phyloP scores from a whole-genome alignment of 176 grass and related monocot species.

The Phragmites australis region DNA sequence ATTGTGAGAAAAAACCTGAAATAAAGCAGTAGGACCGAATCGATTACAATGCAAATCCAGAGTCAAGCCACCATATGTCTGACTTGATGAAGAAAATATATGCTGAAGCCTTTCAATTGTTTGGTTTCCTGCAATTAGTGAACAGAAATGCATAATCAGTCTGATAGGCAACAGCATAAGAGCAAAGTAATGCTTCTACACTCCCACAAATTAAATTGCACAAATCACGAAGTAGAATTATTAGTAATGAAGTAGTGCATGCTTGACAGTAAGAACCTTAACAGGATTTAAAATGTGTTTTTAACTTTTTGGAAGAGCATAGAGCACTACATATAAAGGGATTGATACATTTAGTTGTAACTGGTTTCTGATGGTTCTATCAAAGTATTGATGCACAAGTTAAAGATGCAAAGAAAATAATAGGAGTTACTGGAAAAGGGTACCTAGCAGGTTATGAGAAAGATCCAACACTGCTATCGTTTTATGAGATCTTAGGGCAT shows the following conservation, averaged over 20 bases:
- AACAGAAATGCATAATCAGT: slow-evolving; percentile 32
- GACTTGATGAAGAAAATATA: slow-evolving; percentile 81
- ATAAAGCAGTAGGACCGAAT: slow-evolving; percentile 95
- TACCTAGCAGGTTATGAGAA: slow-evolving; percentile 97
- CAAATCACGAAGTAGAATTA: background rate
- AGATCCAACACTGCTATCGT: slow-evolving; percentile 86
- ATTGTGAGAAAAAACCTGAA: slow-evolving; percentile 64
- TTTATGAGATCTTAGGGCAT: slow-evolving; percentile 83
- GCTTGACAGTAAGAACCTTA: background rate
- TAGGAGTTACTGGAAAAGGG: slow-evolving; percentile 3
- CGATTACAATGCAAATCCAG: slow-evolving; percentile 91
- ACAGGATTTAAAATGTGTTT: background rate
- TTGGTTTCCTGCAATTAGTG: slow-evolving; percentile 68
- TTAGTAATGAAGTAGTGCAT: background rate
- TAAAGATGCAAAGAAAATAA: background rate
- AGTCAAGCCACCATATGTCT: slow-evolving; percentile 95
- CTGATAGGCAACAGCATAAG: background rate
- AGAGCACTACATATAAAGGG: background rate
- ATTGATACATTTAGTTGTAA: slow-evolving; percentile 30
- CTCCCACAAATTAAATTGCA: background rate
- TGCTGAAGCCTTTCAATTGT: slow-evolving; percentile 92
- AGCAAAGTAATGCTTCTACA: background rate
- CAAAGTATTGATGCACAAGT: slow-evolving; percentile 7
- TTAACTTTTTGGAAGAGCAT: background rate
- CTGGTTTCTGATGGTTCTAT: background rate